Evolutionary conservation across 768 basidiomycete genomes (phyloP).

Genomic region (Lentinula detonsa): DNA sequence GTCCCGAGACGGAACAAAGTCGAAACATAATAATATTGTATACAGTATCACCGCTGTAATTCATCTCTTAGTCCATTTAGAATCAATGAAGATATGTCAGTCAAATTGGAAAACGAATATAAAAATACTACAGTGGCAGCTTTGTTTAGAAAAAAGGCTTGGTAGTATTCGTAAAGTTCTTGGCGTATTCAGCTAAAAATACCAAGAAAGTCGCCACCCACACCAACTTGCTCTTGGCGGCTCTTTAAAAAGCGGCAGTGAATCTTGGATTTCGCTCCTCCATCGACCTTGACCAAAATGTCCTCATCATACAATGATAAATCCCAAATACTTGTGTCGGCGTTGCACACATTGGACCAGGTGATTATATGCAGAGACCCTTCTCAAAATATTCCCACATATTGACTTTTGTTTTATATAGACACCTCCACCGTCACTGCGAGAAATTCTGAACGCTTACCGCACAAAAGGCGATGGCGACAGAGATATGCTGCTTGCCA

Average conservation of each 20-base stretch:
- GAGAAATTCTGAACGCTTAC: conserved; percentile 86
- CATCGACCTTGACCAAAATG: neutral
- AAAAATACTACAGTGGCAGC: neutral
- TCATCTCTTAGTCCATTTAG: too few relatives aligned
- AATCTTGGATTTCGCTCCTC: neutral
- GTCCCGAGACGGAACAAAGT: too few relatives aligned
- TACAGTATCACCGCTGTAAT: too few relatives aligned
- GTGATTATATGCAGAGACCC: neutral
- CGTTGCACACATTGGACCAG: neutral
- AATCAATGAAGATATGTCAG: neutral
- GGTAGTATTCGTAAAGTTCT: neutral
- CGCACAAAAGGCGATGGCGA: conserved; percentile 84
- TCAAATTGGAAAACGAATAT: neutral
- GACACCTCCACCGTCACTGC: conserved; percentile 74
- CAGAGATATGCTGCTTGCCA: conserved; percentile 75
- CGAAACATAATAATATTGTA: too few relatives aligned
- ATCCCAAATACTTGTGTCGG: conserved; percentile 2
- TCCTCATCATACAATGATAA: neutral
- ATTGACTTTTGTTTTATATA: conserved; percentile 18
- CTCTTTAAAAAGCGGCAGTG: neutral
- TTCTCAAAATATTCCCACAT: neutral
- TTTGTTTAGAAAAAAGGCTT: neutral
- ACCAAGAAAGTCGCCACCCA: neutral
- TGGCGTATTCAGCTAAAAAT: neutral
- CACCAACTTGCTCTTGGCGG: neutral